Evolutionary conservation across 2,329 filamentous ascomycete genomes (phyloP).

Genomic region (Penicillium sp.): DNA sequence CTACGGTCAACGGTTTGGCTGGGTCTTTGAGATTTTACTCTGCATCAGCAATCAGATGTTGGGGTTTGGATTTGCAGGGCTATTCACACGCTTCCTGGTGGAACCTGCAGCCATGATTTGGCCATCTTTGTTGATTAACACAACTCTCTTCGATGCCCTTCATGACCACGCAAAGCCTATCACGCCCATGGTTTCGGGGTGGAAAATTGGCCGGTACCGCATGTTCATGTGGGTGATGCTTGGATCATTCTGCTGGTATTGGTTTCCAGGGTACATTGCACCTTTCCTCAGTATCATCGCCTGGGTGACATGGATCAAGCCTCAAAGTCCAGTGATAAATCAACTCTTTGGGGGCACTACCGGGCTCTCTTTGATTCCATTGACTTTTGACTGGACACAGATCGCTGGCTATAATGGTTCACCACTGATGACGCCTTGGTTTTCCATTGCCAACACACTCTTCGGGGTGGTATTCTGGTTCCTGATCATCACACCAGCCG

Average conservation of each 20-base stretch:
- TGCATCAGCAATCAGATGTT: conserved; percentile 69
- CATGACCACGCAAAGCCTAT: conserved; percentile 63
- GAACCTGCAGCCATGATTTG: conserved; percentile 68
- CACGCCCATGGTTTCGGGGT: conserved; percentile 60
- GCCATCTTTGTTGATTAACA: conserved; percentile 66
- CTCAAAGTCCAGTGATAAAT: conserved; percentile 67
- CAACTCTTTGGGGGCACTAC: conserved; percentile 45
- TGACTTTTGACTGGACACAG: conserved; percentile 70
- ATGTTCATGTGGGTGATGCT: conserved; percentile 63
- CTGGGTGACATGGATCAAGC: conserved; percentile 70
- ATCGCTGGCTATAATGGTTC: conserved; percentile 68
- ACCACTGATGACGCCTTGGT: conserved; percentile 70
- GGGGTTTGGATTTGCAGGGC: conserved; percentile 68
- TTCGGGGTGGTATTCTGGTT: conserved; percentile 68
- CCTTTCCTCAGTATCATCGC: conserved; percentile 70
- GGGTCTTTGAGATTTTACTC: conserved; percentile 65
- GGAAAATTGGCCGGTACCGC: conserved; percentile 64
- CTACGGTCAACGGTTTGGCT: conserved; percentile 69
- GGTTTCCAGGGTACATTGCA: conserved; percentile 68
- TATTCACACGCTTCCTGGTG: conserved; percentile 63
- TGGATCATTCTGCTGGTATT: conserved; percentile 65
- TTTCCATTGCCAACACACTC: conserved; percentile 71
- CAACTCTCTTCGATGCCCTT: conserved; percentile 70
- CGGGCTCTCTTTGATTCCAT: conserved; percentile 21
- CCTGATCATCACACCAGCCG: conserved; percentile 56